Evolutionary conservation across 352 stramenopile genomes (phyloP).

Genomic region (Pythium dissotocum): DNA sequence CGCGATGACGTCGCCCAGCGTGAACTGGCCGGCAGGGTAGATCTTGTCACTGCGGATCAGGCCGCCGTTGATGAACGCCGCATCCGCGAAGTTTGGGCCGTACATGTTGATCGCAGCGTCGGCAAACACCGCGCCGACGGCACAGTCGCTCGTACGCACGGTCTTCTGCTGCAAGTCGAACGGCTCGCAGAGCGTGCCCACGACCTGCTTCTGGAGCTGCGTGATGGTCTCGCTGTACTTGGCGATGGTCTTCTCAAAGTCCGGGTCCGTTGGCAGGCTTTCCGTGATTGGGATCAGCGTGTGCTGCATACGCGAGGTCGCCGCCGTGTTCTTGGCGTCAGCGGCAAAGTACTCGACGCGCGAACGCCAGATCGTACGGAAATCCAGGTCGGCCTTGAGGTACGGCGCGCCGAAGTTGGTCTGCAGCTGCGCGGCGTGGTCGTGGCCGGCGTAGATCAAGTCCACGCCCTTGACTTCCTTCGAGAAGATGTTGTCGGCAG

Average conservation of each 20-base stretch:
- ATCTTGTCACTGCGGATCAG: slow-evolving; percentile 32
- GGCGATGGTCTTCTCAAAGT: slow-evolving; percentile 49
- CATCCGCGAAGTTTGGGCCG: slow-evolving; percentile 15
- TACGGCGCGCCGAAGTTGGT: slow-evolving; percentile 73
- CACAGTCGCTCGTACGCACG: slow-evolving; percentile 45
- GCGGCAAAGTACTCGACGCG: slow-evolving; percentile 56
- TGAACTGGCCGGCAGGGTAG: slow-evolving; percentile 27
- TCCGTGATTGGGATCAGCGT: slow-evolving; percentile 53
- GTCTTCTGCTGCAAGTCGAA: slow-evolving; percentile 55
- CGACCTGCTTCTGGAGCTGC: slow-evolving; percentile 43
- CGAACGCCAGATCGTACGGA: slow-evolving; percentile 68
- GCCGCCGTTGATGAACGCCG: slow-evolving; percentile 28
- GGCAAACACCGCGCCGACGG: slow-evolving; percentile 56
- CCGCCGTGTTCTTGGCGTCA: slow-evolving; percentile 28
- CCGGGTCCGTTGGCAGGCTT: slow-evolving; percentile 53
- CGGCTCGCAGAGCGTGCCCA: slow-evolving; percentile 48
- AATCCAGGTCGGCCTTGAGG: slow-evolving; percentile 73
- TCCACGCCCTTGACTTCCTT: slow-evolving; percentile 62
- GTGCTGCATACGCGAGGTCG: slow-evolving; percentile 47
- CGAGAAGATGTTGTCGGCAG: slow-evolving; percentile 70
- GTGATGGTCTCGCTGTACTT: slow-evolving; percentile 43
- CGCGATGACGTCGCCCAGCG: slow-evolving; percentile 31
- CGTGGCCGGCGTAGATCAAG: slow-evolving; percentile 71
- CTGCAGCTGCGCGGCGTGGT: slow-evolving; percentile 74
- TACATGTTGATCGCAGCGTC: slow-evolving; percentile 34